Base-by-base conservation (phyloP, 768 basidiomycete genomes). In the Pleurotus platypus region DNA sequence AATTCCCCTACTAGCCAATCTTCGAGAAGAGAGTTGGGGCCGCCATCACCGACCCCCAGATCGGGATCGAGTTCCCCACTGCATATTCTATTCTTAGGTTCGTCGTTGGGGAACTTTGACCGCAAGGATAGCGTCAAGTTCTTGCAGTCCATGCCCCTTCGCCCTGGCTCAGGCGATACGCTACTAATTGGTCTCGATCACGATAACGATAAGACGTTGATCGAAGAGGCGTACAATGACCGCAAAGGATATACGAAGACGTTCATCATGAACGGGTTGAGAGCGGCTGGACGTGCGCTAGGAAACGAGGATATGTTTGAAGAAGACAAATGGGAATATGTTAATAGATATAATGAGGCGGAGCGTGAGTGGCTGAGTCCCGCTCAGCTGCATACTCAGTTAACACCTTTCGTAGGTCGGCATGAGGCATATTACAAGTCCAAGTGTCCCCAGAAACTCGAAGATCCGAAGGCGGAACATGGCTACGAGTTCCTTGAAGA, bases 161-260 rank as follows among this genome's bases (percentile, higher is more conserved):
- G 88, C 12, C 73, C 89, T 8, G 81, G 86, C 5, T 77, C 74
- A 16, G 86, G 85, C 2, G 95, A 97, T 68, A 96, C 92, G 0
- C 76, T 98, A 6, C 74, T 98, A 2, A 78, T 99, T 8, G 95
- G 95, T n/a, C 72, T 98, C 45, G 96, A 98, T 69, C 92, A 93
- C 56, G 82, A 88, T 66, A 88, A 90, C 61, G 81, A 81, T 38
- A 78, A 78, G 56, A 67, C 72, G n/a, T 74, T 81, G 59, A 89
- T 98, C 56, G 91, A 95, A 67, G 68, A 75, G 16, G 95, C 95
- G 0, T 98, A 98, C 72, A 88, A 96, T 63, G 94, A 97, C 63
- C 74, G 77, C 4, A 78, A 82, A 58, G 92, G 90, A 3, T 72
- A 84, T 60, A 93, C 92, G 0, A 77, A 73, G 63, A 72, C 72